Evolutionary conservation across 2,329 filamentous ascomycete genomes (phyloP).

Genomic region (Elsinoe fawcettii): DNA sequence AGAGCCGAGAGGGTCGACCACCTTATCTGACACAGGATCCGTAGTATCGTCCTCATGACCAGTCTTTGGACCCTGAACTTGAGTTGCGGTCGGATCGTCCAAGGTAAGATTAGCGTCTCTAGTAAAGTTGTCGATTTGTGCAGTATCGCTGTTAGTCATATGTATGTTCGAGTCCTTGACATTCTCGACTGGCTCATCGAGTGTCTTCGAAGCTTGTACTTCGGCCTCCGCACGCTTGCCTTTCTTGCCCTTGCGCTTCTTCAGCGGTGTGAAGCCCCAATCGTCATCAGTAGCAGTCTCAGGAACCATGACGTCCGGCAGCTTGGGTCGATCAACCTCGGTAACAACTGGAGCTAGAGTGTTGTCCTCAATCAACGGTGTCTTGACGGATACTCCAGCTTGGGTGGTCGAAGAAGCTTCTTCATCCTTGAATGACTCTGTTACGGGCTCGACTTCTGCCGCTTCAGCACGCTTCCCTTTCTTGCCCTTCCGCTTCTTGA

Average conservation of each 20-base stretch:
- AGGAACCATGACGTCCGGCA: background rate
- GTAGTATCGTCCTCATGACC: background rate
- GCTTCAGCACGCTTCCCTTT: constrained; percentile 19
- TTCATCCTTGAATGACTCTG: background rate
- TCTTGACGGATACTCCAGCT: background rate
- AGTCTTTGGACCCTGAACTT: no score
- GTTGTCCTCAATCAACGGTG: background rate
- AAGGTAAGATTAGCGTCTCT: no score
- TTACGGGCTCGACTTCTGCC: constrained; percentile 13
- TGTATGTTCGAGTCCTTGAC: background rate
- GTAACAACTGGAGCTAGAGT: background rate
- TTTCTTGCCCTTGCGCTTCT: constrained; percentile 21
- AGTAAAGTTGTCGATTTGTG: no score
- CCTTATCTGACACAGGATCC: no score
- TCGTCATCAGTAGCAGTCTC: constrained; percentile 8
- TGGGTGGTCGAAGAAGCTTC: background rate
- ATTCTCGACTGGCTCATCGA: background rate
- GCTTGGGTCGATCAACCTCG: background rate
- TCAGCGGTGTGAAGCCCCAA: constrained; percentile 11
- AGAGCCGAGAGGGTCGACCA: background rate
- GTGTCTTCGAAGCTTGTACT: constrained; percentile 1
- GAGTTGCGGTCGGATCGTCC: no score
- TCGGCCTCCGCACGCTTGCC: constrained; percentile 17
- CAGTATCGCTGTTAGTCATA: no score
- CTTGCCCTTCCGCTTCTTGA: constrained; percentile 27